Percentiles rank a stretch among this genome's conserved stretches.
phyloP scores from a whole-genome alignment of 108 stramenopile genomes.

The Hondaea fermentalgiana region DNA sequence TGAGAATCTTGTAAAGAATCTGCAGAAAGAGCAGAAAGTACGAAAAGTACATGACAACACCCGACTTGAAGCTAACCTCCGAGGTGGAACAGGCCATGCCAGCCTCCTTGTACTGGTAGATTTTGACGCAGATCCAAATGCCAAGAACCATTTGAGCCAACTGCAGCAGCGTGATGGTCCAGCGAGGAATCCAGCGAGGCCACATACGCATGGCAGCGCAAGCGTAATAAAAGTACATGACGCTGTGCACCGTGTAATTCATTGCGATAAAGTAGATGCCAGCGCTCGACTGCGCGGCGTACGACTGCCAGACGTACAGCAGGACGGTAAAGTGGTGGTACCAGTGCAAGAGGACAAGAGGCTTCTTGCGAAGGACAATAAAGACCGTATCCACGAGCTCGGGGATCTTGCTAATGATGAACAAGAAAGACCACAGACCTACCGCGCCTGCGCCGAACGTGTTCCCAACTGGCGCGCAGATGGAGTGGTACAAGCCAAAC shows the following conservation, averaged over 20 bases:
- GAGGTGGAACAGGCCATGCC: neutral
- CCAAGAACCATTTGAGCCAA: slow-evolving; percentile 90
- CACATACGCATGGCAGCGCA: slow-evolving; percentile 70
- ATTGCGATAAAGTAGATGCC: slow-evolving; percentile 95
- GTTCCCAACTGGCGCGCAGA: neutral
- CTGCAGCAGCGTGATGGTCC: slow-evolving; percentile 75
- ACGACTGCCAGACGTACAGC: slow-evolving; percentile 91
- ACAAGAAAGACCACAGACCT: slow-evolving; percentile 83
- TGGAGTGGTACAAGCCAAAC: neutral
- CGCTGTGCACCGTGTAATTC: slow-evolving; percentile 96
- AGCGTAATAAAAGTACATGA: slow-evolving; percentile 98
- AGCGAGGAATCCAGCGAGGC: slow-evolving; percentile 73
- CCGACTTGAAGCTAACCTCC: neutral
- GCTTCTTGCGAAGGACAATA: slow-evolving; percentile 90
- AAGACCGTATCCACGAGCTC: slow-evolving; percentile 94
- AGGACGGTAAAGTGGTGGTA: slow-evolving; percentile 96
- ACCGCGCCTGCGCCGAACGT: slow-evolving; percentile 33
- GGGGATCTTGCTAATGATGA: slow-evolving; percentile 76
- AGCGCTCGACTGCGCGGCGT: slow-evolving; percentile 69
- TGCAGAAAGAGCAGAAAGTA: slow-evolving; percentile 24
- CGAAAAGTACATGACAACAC: slow-evolving; percentile 18
- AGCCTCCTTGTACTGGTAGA: neutral
- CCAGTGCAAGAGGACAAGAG: slow-evolving; percentile 91
- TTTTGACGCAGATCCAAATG: neutral
- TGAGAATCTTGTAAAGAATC: neutral